Conservation (phyloP, 345 rosid species). For the Limnanthes douglasii region DNA sequence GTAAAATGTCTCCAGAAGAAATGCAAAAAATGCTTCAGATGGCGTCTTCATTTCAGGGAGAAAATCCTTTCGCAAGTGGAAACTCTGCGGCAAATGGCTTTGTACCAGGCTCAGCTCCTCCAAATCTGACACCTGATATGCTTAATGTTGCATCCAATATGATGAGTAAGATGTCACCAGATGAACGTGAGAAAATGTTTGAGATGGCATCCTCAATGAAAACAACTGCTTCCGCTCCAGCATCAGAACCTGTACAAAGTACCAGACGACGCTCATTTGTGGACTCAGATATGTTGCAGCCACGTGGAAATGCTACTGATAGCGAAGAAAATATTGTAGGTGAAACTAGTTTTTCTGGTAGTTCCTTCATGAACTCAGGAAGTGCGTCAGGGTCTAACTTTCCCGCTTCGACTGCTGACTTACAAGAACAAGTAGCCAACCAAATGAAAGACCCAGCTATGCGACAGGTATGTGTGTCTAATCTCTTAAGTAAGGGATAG, state of each 20-base stretch:
- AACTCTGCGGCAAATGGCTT: constrained; percentile 26
- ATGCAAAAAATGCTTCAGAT: constrained; percentile 71
- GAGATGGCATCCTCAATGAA: constrained; percentile 57
- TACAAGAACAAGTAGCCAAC: constrained; percentile 87
- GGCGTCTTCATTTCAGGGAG: constrained; percentile 66
- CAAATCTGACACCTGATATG: constrained; percentile 63
- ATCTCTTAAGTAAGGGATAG: no score
- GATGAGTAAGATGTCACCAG: constrained; percentile 67
- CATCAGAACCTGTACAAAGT: constrained; percentile 15
- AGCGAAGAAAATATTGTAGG: constrained; percentile 18
- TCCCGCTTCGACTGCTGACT: constrained; percentile 43
- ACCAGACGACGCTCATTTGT: constrained; percentile 11
- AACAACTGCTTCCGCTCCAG: constrained; percentile 21
- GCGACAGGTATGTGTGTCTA: constrained; percentile 42
- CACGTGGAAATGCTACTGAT: constrained; percentile 13
- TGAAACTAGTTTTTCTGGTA: constrained; percentile 39
- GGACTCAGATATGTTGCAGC: constrained; percentile 12
- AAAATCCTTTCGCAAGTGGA: constrained; percentile 18
- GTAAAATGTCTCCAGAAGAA: constrained; percentile 85
- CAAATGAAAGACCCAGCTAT: constrained; percentile 94
- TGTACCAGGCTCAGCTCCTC: constrained; percentile 23
- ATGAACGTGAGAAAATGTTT: constrained; percentile 79
- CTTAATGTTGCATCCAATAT: constrained; percentile 69
- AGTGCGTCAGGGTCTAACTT: constrained; percentile 29
- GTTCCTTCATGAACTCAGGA: constrained; percentile 22